Percentiles rank a stretch among this genome's conserved stretches.
phyloP scores from a whole-genome alignment of 768 basidiomycete species.

The Auriscalpium orientale region DNA sequence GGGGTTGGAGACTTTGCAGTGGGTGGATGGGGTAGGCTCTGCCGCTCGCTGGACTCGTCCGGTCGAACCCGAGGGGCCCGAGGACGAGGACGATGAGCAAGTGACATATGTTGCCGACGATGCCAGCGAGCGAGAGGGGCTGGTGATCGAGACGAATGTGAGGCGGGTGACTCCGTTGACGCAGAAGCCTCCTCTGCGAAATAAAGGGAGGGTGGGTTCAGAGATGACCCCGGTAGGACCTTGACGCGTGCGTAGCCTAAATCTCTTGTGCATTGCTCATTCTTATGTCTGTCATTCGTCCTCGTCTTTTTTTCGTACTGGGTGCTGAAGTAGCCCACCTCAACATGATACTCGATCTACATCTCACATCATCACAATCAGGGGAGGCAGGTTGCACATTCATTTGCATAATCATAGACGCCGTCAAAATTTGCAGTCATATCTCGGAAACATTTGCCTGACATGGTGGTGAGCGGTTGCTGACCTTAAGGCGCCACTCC shows the following conservation, averaged over 20 bases:
- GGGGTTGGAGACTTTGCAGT: constrained; percentile 51
- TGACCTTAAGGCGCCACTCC: too few species aligned
- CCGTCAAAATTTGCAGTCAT: too few species aligned
- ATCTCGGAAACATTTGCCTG: too few species aligned
- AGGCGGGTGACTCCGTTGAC: constrained; percentile 53
- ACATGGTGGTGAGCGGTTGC: too few species aligned
- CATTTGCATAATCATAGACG: too few species aligned
- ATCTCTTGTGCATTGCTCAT: constrained; percentile 2
- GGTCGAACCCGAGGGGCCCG: constrained; percentile 19
- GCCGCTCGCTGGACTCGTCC: constrained; percentile 54
- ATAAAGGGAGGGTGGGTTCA: constrained; percentile 4
- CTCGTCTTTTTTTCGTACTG: constrained; percentile 1
- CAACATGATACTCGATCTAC: constrained; percentile 1
- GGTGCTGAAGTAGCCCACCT: constrained; percentile 1
- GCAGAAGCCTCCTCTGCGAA: constrained; percentile 47
- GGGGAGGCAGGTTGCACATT: too few species aligned
- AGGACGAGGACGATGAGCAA: constrained; percentile 37
- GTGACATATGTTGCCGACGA: constrained; percentile 27
- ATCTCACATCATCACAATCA: not conserved
- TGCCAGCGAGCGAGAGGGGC: constrained; percentile 17
- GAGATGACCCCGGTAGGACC: not conserved
- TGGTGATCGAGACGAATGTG: constrained; percentile 28
- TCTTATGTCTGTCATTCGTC: too few species aligned
- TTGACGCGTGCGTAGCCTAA: not conserved
- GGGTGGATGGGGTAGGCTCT: constrained; percentile 61